Evolutionary conservation across 768 basidiomycete species (phyloP).

Genomic region (Amanita pallidorosea): DNA sequence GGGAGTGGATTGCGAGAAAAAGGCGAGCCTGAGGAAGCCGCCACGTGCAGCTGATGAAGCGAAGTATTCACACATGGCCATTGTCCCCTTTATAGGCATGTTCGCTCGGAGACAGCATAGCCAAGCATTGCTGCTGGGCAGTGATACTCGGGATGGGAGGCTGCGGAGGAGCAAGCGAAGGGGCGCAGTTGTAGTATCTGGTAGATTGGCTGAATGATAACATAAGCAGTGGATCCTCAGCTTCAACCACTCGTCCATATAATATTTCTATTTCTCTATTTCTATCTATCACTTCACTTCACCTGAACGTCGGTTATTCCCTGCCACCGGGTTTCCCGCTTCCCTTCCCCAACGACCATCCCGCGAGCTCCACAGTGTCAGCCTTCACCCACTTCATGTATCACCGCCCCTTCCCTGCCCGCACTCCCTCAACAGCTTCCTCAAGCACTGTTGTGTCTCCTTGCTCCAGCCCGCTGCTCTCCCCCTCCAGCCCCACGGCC

Average conservation of each 20-base stretch:
- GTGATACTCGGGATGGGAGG: too few relatives aligned
- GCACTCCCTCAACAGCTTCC: slow-evolving; percentile 39
- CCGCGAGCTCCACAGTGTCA: slow-evolving; percentile 1
- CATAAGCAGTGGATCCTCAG: not conserved
- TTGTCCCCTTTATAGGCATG: too few relatives aligned
- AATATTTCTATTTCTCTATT: slow-evolving; percentile 4
- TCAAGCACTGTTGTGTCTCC: slow-evolving; percentile 23
- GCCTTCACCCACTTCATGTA: slow-evolving; percentile 29
- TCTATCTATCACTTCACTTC: slow-evolving; percentile 2
- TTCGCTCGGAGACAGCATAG: too few relatives aligned
- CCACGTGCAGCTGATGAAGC: not conserved
- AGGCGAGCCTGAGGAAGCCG: slow-evolving; percentile 72
- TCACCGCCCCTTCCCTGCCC: slow-evolving; percentile 49
- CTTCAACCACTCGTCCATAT: not conserved
- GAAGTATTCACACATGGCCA: too few relatives aligned
- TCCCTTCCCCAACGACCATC: not conserved
- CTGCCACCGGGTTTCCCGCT: not conserved
- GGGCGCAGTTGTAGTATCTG: too few relatives aligned
- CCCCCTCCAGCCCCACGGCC: slow-evolving; percentile 42
- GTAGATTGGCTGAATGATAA: not conserved
- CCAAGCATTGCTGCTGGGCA: too few relatives aligned
- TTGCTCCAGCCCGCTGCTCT: slow-evolving; percentile 28
- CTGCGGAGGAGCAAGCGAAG: too few relatives aligned
- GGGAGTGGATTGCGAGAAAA: slow-evolving; percentile 72
- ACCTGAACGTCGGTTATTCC: not conserved